A percentile compares a stretch with the other conserved stretches of the same genome.
Evolutionary conservation across 108 stramenopile species (phyloP).

Genomic region (Conticribra guillardii): DNA sequence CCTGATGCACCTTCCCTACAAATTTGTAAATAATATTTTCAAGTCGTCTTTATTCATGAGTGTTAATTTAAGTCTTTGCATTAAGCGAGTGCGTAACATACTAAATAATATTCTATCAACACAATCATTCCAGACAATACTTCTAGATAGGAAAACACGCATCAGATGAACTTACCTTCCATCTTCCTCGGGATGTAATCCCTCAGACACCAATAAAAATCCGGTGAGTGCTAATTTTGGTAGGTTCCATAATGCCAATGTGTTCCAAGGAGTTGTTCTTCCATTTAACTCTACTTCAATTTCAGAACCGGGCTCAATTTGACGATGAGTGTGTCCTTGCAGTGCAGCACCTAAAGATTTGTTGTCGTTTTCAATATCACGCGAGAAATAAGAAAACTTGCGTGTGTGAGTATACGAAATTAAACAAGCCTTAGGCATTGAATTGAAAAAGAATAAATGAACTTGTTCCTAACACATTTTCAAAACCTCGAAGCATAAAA

Average conservation of each 20-base stretch:
- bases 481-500: background rate
- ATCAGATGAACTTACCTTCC: constrained; percentile 24
- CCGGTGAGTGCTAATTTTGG: constrained; percentile 81
- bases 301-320: background rate
- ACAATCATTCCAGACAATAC: too few species aligned
- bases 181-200: constrained; percentile 51
- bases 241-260: constrained; percentile 90
- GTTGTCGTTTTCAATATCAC: background rate
- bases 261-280: constrained; percentile 93
- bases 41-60: too few species aligned
- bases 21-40: background rate
- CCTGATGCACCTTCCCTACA: constrained; percentile 44
- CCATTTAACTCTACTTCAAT: constrained; percentile 56
- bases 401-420: background rate
- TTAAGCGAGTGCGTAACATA: too few species aligned
- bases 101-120: too few species aligned
- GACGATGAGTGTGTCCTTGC: constrained; percentile 79
- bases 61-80: too few species aligned
- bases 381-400: too few species aligned
- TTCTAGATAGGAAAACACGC: too few species aligned
- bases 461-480: background rate
- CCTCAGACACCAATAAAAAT: constrained; percentile 81
- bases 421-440: too few species aligned
- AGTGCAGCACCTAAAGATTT: constrained; percentile 71
- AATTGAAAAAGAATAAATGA: too few species aligned